Conservation (phyloP, 306 rosid species). For the Dryas alaskensis region DNA sequence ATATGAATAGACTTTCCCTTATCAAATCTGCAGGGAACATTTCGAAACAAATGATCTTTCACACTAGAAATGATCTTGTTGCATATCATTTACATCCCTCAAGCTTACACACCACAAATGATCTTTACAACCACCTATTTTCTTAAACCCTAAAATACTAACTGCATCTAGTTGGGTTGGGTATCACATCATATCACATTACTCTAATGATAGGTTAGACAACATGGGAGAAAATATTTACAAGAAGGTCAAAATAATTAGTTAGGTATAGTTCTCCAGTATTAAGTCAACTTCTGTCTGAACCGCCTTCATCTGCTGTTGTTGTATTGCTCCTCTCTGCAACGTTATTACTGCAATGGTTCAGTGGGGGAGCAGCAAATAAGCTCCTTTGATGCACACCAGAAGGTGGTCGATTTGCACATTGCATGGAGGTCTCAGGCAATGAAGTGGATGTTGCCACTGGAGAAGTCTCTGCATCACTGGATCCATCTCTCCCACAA, state of each 20-base stretch:
- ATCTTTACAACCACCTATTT: not conserved
- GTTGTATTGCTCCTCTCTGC: constrained; percentile 44
- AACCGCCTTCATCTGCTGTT: constrained; percentile 34
- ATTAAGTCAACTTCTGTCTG: constrained; percentile 21
- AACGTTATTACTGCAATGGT: constrained; percentile 43
- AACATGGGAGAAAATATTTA: not conserved
- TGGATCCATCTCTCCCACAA: constrained; percentile 52
- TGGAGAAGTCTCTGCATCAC: constrained; percentile 53
- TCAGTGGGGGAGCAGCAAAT: constrained; percentile 55
- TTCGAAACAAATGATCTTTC: too few species aligned
- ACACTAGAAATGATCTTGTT: too few species aligned
- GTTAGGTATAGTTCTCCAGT: not conserved
- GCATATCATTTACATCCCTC: not conserved
- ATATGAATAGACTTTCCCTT: too few species aligned
- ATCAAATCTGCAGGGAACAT: too few species aligned
- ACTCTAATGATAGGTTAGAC: not conserved
- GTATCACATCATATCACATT: not conserved
- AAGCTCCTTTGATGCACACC: constrained; percentile 44
- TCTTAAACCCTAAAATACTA: not conserved
- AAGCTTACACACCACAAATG: not conserved
- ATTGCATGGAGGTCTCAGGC: constrained; percentile 27
- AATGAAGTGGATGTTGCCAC: constrained; percentile 31
- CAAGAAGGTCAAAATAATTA: not conserved
- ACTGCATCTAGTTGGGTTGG: too few species aligned
- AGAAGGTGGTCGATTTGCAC: constrained; percentile 31